These are phyloP conservation scores for Tylopilus plumbeoviolaceoides DNA, from an alignment of 768 basidiomycete genomes.

Conservation along the genomic window DNA sequence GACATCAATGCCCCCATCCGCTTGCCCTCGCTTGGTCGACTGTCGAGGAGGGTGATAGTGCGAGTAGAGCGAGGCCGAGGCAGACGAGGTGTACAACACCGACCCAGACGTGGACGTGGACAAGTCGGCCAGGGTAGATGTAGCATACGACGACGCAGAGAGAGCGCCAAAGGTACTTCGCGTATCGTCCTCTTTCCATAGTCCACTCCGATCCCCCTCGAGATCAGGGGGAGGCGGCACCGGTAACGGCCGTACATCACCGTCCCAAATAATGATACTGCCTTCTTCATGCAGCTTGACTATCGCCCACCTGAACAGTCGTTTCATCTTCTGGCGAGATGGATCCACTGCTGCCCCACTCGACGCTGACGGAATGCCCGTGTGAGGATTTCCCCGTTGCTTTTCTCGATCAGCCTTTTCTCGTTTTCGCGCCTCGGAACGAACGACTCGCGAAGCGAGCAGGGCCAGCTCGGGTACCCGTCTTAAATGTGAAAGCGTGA, in stretches of 20 bases:
- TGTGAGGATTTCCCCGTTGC: slow-evolving; percentile 8
- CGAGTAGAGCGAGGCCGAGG: slow-evolving; percentile 22
- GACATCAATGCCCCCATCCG: neutral
- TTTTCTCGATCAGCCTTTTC: slow-evolving; percentile 44
- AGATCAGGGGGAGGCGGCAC: slow-evolving; percentile 9
- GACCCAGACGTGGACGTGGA: slow-evolving; percentile 18
- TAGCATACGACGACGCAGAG: slow-evolving; percentile 25
- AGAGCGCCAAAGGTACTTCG: slow-evolving; percentile 21
- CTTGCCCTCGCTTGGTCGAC: neutral
- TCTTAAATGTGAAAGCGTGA: slow-evolving; percentile 70
- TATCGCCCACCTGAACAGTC: slow-evolving; percentile 64
- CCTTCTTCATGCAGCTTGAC: slow-evolving; percentile 66
- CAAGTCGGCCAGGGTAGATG: slow-evolving; percentile 3
- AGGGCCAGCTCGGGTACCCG: slow-evolving; percentile 70
- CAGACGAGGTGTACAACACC: slow-evolving; percentile 21
- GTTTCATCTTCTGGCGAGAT: slow-evolving; percentile 50
- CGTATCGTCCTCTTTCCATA: slow-evolving; percentile 46
- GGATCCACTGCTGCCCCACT: slow-evolving; percentile 9
- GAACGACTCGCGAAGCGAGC: slow-evolving; percentile 61
- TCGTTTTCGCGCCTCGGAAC: slow-evolving; percentile 55
- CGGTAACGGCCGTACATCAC: slow-evolving; percentile 43
- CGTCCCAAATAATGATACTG: slow-evolving; percentile 71
- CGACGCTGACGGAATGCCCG: neutral
- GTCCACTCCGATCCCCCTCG: slow-evolving; percentile 15
- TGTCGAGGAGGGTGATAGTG: slow-evolving; percentile 23